A percentile compares a stretch with the other conserved stretches of the same genome.
phyloP scores from a whole-genome alignment of 2,329 filamentous ascomycete genomes.

The Aspergillus unguis region DNA sequence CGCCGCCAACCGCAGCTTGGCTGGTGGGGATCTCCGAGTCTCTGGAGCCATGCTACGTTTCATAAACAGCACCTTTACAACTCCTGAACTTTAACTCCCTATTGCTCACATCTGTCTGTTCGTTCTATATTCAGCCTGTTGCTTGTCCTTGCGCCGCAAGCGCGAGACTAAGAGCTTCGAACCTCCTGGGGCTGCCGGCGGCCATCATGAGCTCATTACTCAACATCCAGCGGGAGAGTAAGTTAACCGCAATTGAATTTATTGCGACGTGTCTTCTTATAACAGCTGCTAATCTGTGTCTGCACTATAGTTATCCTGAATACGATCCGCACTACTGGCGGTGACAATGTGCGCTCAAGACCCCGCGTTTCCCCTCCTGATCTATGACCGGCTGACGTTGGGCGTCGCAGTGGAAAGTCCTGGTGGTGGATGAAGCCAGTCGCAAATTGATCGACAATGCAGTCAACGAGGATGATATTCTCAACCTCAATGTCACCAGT shows the following conservation, averaged over 20 bases:
- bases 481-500: conserved; percentile 96
- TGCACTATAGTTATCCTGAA: conserved; percentile 62
- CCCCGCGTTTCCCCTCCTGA: conserved; percentile 23
- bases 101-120: conserved; percentile 6
- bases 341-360: conserved; percentile 64
- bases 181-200: conserved; percentile 31
- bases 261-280: background rate
- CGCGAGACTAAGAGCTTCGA: conserved; percentile 13
- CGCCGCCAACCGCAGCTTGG: conserved; percentile 11
- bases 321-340: conserved; percentile 73
- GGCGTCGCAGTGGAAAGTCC: conserved; percentile 79
- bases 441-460: conserved; percentile 86
- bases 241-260: conserved; percentile 26
- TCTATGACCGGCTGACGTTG: conserved; percentile 27
- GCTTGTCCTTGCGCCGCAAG: background rate
- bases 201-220: conserved; percentile 80
- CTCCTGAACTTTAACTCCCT: background rate
- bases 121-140: conserved; percentile 2
- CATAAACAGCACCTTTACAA: conserved; percentile 17
- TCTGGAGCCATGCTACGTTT: conserved; percentile 22
- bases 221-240: conserved; percentile 76
- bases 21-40: conserved; percentile 18
- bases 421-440: conserved; percentile 81
- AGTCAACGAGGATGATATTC: conserved; percentile 91
- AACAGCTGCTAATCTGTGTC: background rate